Evolutionary conservation across 176 grass and related monocot species (phyloP).

Genomic region (Cenchrus purpureus): DNA sequence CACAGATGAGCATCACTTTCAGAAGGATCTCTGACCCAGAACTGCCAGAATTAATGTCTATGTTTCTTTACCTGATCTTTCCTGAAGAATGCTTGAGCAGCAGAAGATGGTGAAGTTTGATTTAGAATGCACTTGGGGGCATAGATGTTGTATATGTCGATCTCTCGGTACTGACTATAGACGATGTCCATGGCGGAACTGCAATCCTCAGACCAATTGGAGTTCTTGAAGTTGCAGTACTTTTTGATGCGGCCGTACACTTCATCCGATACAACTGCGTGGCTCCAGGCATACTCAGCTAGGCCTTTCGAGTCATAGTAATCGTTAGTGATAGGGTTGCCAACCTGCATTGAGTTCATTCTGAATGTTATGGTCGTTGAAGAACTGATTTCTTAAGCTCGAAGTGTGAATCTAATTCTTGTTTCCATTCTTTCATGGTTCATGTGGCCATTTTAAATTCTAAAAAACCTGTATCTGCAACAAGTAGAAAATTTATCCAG

Average conservation of each 20-base stretch:
- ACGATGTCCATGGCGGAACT: conserved; percentile 41
- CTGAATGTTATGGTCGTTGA: neutral
- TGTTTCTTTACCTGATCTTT: conserved; percentile 22
- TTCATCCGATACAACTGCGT: conserved; percentile 64
- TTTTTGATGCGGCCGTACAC: conserved; percentile 51
- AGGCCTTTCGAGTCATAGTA: conserved; percentile 74
- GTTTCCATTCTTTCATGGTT: neutral
- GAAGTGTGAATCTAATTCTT: neutral
- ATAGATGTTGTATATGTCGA: conserved; percentile 91
- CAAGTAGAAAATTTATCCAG: neutral
- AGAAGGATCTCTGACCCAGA: neutral
- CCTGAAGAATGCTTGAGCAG: neutral
- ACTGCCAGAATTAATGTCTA: neutral
- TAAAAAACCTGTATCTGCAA: too few species aligned
- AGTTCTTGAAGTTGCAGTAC: conserved; percentile 64
- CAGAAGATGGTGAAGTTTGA: conserved; percentile 47
- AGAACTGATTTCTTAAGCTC: neutral
- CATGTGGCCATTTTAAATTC: neutral
- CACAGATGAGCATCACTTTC: neutral
- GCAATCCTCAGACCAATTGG: conserved; percentile 60
- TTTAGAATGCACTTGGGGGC: conserved; percentile 78
- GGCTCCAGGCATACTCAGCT: conserved; percentile 82
- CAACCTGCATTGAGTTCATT: conserved; percentile 53
- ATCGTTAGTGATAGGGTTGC: conserved; percentile 67
- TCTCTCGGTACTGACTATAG: conserved; percentile 60